Evolutionary conservation across 2,329 filamentous ascomycete species (phyloP).

Genomic region (Mariannaea sp.): DNA sequence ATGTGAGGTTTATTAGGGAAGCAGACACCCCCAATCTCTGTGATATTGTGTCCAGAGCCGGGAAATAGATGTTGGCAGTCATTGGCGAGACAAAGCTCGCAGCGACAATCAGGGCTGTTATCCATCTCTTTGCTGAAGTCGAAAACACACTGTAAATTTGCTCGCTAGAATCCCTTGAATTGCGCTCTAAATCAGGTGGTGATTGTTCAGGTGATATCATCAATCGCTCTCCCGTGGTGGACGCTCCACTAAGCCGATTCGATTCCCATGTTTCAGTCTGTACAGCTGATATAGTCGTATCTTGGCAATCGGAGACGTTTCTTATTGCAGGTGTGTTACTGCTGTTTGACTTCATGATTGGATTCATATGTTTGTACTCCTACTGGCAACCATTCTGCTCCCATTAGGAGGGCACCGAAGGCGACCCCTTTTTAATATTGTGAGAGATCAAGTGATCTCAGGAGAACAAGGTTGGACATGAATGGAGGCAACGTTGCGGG

Average conservation of each 20-base stretch:
- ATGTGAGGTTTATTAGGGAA: constrained; percentile 52
- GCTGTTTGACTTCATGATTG: constrained; percentile 23
- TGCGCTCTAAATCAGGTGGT: constrained; percentile 26
- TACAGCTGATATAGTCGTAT: constrained; percentile 16
- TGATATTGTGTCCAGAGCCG: constrained; percentile 48
- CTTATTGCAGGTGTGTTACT: constrained; percentile 9
- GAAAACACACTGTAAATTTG: constrained; percentile 40
- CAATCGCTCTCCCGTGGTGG: constrained; percentile 3
- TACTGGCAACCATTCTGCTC: neutral
- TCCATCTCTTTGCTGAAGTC: constrained; percentile 53
- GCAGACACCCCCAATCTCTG: constrained; percentile 46
- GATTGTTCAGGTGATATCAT: constrained; percentile 8
- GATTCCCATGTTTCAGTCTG: constrained; percentile 5
- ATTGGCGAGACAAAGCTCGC: constrained; percentile 62
- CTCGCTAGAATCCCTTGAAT: constrained; percentile 29
- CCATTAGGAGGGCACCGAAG: constrained; percentile 6
- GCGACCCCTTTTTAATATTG: constrained; percentile 22
- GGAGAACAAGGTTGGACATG: constrained; percentile 8
- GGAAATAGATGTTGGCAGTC: constrained; percentile 63
- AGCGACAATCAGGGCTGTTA: constrained; percentile 57
- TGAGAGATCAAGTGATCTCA: constrained; percentile 30
- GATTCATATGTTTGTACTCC: neutral
- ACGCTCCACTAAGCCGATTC: constrained; percentile 13
- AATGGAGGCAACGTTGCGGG: constrained; percentile 28
- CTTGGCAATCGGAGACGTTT: constrained; percentile 1